A percentile compares a stretch with the other conserved stretches of the same genome.
phyloP scores from a whole-genome alignment of 176 grass and related monocot genomes.

The Cocos nucifera region DNA sequence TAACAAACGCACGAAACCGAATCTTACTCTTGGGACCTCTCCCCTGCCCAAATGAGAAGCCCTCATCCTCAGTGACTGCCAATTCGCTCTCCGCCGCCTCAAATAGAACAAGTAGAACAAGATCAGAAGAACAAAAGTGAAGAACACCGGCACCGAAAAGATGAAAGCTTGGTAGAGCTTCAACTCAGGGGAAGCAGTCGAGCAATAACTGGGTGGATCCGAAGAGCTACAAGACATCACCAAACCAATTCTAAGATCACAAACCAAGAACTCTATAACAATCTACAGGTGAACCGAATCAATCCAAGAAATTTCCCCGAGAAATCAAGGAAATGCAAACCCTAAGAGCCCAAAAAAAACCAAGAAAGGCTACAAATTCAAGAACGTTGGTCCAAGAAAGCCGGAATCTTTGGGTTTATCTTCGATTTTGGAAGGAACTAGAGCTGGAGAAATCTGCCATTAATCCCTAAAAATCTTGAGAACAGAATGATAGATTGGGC shows the following conservation, averaged over 20 bases:
- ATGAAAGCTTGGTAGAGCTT: conserved; percentile 92
- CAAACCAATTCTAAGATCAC: background rate
- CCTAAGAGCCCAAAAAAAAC: no score
- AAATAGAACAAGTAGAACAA: conserved; percentile 91
- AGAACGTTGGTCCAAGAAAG: no score
- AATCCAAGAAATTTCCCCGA: no score
- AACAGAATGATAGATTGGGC: no score
- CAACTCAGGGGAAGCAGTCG: conserved; percentile 57
- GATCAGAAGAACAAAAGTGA: conserved; percentile 65
- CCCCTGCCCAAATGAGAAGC: conserved; percentile 47
- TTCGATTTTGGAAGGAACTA: no score
- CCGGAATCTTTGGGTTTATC: no score
- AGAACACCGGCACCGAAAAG: conserved; percentile 88
- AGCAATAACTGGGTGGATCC: conserved; percentile 67
- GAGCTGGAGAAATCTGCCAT: no score
- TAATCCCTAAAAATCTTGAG: no score
- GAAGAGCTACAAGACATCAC: conserved; percentile 75
- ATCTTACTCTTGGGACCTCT: conserved; percentile 58
- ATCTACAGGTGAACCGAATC: no score
- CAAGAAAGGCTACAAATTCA: no score
- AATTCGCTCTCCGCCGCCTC: conserved; percentile 64
- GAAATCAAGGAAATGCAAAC: no score
- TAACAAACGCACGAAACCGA: background rate
- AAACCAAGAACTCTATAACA: no score
- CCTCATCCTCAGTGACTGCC: conserved; percentile 71